Conservation (phyloP, 1,284 basidiomycete species). For the Heterobasidion irregulare region DNA sequence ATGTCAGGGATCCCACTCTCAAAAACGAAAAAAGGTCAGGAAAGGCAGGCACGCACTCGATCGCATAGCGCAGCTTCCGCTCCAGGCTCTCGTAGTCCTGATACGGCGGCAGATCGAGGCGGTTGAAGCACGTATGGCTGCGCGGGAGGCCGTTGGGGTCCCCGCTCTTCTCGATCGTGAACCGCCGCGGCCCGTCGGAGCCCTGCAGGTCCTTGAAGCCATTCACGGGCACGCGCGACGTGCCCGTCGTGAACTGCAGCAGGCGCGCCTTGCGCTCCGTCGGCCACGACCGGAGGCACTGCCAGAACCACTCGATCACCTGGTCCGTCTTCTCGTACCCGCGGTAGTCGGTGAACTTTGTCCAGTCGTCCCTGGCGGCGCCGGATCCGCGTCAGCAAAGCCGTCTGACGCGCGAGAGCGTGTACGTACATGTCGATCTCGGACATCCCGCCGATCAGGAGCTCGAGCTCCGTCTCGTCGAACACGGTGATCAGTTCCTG, state of each 20-base stretch:
- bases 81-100: slow-evolving; percentile 86
- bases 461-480: slow-evolving; percentile 94
- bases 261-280: slow-evolving; percentile 92
- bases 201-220: slow-evolving; percentile 99
- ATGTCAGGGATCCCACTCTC: too few species aligned
- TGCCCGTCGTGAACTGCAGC: slow-evolving; percentile 96
- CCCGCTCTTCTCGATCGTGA: slow-evolving; percentile 94
- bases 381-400: not conserved
- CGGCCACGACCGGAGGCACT: slow-evolving; percentile 94
- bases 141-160: slow-evolving; percentile 85
- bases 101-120: slow-evolving; percentile 88
- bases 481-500: slow-evolving; percentile 95
- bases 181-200: slow-evolving; percentile 90
- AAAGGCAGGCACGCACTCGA: slow-evolving; percentile 53
- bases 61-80: slow-evolving; percentile 83
- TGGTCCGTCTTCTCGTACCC: slow-evolving; percentile 84
- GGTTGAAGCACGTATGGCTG: slow-evolving; percentile 89
- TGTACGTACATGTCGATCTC: slow-evolving; percentile 86
- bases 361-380: slow-evolving; percentile 70
- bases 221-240: slow-evolving; percentile 95
- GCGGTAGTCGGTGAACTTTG: slow-evolving; percentile 80
- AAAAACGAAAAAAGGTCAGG: too few species aligned
- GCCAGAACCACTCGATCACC: slow-evolving; percentile 99
- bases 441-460: slow-evolving; percentile 97
- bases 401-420: not conserved